Evolutionary conservation across 192 early-diverging fungal genomes (phyloP).

Genomic region (Backusella morwellensis): DNA sequence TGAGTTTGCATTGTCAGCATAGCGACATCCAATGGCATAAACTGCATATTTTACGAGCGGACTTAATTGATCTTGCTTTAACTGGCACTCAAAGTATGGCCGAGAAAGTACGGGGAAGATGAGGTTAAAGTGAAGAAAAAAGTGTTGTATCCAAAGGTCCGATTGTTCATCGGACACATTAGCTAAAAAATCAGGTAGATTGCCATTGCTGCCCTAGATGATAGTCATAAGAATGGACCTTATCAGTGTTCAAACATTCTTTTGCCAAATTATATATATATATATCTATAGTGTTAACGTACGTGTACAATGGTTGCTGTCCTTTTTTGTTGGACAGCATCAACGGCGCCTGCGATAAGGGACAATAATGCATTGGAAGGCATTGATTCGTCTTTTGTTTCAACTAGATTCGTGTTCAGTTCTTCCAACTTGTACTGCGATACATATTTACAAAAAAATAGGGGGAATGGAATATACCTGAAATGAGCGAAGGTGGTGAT

Average conservation of each 20-base stretch:
- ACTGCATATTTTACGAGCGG: constrained; percentile 32
- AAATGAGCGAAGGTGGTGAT: neutral
- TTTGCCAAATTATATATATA: neutral
- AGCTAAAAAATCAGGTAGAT: constrained; percentile 16
- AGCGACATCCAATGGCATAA: constrained; percentile 14
- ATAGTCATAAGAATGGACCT: constrained; percentile 29
- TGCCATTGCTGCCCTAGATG: constrained; percentile 28
- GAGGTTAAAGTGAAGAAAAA: constrained; percentile 34
- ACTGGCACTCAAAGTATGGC: constrained; percentile 27
- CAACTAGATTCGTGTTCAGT: neutral
- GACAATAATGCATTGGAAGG: neutral
- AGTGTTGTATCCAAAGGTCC: constrained; percentile 16
- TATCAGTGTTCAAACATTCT: constrained; percentile 23
- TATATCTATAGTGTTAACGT: neutral
- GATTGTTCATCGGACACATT: constrained; percentile 7
- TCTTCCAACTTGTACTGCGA: neutral
- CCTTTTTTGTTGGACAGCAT: constrained; percentile 4
- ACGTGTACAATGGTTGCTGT: constrained; percentile 22
- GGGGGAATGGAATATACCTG: neutral
- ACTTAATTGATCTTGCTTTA: constrained; percentile 13
- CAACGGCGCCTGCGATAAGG: neutral
- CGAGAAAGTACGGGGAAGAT: constrained; percentile 33
- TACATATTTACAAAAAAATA: neutral
- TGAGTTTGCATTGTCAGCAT: constrained; percentile 2
- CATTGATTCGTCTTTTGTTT: neutral